Conservation (phyloP, 257 asterid genomes). For the Solanum peruvianum region DNA sequence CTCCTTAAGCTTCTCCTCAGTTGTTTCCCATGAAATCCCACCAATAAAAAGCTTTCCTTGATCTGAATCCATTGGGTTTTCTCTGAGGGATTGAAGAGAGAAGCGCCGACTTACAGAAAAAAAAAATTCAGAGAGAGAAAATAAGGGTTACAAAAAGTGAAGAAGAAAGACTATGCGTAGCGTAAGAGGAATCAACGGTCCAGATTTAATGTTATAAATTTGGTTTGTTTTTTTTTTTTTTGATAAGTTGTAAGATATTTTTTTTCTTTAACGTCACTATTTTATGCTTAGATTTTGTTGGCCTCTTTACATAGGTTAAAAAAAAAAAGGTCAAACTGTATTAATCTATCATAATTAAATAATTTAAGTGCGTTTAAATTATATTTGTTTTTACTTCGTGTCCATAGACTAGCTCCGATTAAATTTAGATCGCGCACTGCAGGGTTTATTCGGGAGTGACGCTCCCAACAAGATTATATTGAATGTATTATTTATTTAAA, state of each 20-base stretch:
- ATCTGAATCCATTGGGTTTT: conserved; percentile 59
- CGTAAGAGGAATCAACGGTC: conserved; percentile 15
- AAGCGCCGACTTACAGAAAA: background rate
- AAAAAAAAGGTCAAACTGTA: too few relatives aligned
- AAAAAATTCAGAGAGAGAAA: background rate
- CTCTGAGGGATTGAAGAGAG: background rate
- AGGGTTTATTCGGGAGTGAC: too few relatives aligned
- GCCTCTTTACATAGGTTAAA: background rate
- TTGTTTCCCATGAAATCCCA: conserved; percentile 86
- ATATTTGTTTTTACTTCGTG: too few relatives aligned
- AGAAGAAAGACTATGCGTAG: background rate
- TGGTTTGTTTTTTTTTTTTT: background rate
- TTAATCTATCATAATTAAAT: background rate
- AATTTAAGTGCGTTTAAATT: too few relatives aligned
- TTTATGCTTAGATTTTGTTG: background rate
- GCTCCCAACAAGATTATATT: background rate
- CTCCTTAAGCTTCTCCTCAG: conserved; percentile 66
- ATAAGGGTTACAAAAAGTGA: background rate
- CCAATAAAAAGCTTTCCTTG: conserved; percentile 86
- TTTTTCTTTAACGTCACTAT: background rate
- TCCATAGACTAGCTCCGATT: fast-evolving
- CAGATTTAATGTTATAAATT: conserved; percentile 19
- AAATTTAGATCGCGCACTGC: fast-evolving
- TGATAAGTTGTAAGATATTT: background rate
- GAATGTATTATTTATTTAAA: too few relatives aligned